Percentiles rank a stretch among this genome's conserved stretches.
These are phyloP conservation scores for Termitomyces sp. DNA, from an alignment of 768 basidiomycete species.

Conservation along the genomic window DNA sequence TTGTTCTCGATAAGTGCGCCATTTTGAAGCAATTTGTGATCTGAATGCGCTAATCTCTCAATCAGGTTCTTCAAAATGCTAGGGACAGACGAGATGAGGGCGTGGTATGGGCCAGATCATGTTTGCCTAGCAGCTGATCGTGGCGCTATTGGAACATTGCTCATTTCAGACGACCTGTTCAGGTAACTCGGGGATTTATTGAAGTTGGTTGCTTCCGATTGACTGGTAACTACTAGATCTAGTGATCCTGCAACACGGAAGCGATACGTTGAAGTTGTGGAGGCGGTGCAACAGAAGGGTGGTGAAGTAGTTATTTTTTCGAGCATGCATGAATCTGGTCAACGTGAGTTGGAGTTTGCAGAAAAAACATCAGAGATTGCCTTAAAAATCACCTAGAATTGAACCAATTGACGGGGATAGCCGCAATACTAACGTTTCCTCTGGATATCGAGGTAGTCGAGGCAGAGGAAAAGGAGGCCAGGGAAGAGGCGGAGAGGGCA, in stretches of 20 bases:
- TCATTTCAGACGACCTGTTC: constrained; percentile 95
- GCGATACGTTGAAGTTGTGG: constrained; percentile 83
- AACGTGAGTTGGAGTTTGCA: constrained; percentile 58
- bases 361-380: background rate
- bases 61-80: constrained; percentile 97
- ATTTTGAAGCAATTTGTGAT: background rate
- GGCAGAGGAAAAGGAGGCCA: constrained; percentile 81
- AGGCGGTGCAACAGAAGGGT: constrained; percentile 83
- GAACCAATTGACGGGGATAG: constrained; percentile 93
- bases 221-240: constrained; percentile 45
- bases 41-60: background rate
- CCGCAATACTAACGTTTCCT: constrained; percentile 94
- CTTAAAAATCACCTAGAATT: constrained; percentile 54
- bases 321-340: constrained; percentile 99
- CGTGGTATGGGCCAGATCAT: constrained; percentile 98
- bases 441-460: constrained; percentile 95
- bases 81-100: constrained; percentile 88
- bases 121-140: constrained; percentile 88
- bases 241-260: constrained; percentile 76
- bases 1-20: constrained; percentile 79
- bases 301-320: constrained; percentile 97
- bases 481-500: constrained; percentile 60
- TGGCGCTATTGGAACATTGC: constrained; percentile 88
- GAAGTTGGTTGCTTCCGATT: background rate
- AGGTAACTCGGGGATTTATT: constrained; percentile 42